Base-by-base conservation (phyloP, 2,329 filamentous ascomycete genomes). In the Arthrobotrys megalospora region DNA sequence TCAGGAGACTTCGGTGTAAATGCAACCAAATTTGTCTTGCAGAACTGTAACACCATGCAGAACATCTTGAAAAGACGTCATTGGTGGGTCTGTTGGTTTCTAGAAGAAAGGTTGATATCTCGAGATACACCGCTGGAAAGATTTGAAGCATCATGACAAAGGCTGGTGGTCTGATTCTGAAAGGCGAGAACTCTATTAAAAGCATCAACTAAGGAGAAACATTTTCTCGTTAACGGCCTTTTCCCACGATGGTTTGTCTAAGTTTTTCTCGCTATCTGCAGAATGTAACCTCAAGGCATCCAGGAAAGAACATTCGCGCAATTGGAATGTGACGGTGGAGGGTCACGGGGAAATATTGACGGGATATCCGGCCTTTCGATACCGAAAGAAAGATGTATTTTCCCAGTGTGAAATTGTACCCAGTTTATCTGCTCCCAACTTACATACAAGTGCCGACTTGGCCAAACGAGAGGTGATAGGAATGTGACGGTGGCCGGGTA, bases 171-270 rank as follows among this genome's bases (percentile, higher is more conserved):
- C 69, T 65, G 60, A 73, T 32, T 28, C 43, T 47, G 19, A 73
- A 73, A 73, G 48, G 69, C 69, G 69, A 73, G 64, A 48, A 43
- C 21, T 66, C 60, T 73, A 73, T 73, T 58, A 73, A 73, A 73
- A 73, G 69, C 36, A 73, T 73, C 50, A 21, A 43, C 58, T 72
- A 72, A 43, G 16, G 16, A 52, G 65, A 73, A 58, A 73, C 62
- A 58, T 47, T 72, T 55, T 58, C 24, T 60, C 12, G 48, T 45
- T 43, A 53, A 41, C 43, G 47, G 36, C 43, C 52, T 62, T 28
- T 50, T 58, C 6, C 21, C 38, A 48, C 19, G 19, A 10, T 32
- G 48, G 48, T 52, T 52, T 53, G 66, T 70, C 64, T 69, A 41
- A 70, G 52, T 55, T 55, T 55, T 45, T 55, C 19, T 64, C 14